These are phyloP conservation scores for Polysphondylium violaceum DNA, from an alignment of 78 protist genomes.

Conservation along the genomic window DNA sequence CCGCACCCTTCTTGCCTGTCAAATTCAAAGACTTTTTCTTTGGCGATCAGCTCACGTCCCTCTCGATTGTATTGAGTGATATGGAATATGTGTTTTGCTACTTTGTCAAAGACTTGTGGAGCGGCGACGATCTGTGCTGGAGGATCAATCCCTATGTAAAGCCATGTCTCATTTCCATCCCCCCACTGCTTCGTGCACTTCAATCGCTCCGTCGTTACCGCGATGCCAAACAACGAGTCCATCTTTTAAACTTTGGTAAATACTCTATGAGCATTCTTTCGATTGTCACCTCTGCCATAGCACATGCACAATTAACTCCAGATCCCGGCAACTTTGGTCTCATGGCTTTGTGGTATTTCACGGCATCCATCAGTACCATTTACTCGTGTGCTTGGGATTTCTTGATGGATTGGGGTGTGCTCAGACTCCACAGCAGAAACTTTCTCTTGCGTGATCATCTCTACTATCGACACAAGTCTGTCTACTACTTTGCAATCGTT, in stretches of 20 bases:
- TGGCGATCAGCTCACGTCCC: slow-evolving; percentile 69
- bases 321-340: not conserved
- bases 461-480: slow-evolving; percentile 41
- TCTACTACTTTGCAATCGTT: slow-evolving; percentile 58
- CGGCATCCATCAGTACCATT: slow-evolving; percentile 15
- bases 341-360: slow-evolving; percentile 48
- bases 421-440: slow-evolving; percentile 29
- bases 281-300: slow-evolving; percentile 8
- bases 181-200: slow-evolving; percentile 58
- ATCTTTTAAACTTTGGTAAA: slow-evolving; percentile 63
- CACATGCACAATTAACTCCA: slow-evolving; percentile 20
- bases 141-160: slow-evolving; percentile 39
- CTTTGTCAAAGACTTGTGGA: slow-evolving; percentile 75
- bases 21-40: slow-evolving; percentile 79
- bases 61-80: slow-evolving; percentile 64
- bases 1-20: slow-evolving; percentile 63
- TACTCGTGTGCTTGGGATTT: slow-evolving; percentile 65
- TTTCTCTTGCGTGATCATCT: slow-evolving; percentile 24
- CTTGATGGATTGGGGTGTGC: slow-evolving; percentile 74
- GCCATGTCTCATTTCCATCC: slow-evolving; percentile 51
- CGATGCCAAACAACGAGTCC: slow-evolving; percentile 73
- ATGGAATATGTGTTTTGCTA: slow-evolving; percentile 62
- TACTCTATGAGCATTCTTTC: slow-evolving; percentile 36
- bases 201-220: slow-evolving; percentile 75
- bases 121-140: slow-evolving; percentile 34